phyloP scores from a whole-genome alignment of 192 early-diverging fungal species.

The Coemansia sp. region DNA sequence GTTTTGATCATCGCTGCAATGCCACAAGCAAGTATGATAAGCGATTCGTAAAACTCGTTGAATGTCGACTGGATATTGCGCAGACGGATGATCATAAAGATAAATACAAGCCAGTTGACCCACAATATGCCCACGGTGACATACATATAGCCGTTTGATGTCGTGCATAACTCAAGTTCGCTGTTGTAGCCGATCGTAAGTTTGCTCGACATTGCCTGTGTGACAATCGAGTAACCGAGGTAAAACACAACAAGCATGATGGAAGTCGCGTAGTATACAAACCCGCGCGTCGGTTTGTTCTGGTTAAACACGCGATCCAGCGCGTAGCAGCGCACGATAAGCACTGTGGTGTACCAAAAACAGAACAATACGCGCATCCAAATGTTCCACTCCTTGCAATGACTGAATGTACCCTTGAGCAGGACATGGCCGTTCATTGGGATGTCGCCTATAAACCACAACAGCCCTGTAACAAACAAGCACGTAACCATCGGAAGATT shows the following conservation, averaged over 20 bases:
- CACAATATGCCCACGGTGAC: conserved; percentile 18
- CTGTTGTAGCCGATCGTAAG: too few relatives aligned
- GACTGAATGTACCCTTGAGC: too few relatives aligned
- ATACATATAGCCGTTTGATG: conserved; percentile 10
- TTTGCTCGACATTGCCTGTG: too few relatives aligned
- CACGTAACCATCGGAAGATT: conserved; percentile 24
- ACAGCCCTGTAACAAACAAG: conserved; percentile 17
- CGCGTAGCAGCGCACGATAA: too few relatives aligned
- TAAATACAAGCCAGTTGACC: conserved; percentile 28
- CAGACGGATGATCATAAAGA: conserved; percentile 30
- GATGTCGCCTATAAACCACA: conserved; percentile 43
- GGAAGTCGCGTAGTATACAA: conserved; percentile 11
- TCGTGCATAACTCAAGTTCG: conserved; percentile 16
- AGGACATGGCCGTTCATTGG: conserved; percentile 33
- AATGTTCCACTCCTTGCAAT: neutral
- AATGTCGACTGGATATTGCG: conserved; percentile 50
- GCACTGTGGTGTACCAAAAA: neutral
- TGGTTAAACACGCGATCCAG: conserved; percentile 19
- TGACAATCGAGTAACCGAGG: neutral
- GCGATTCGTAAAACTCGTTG: conserved; percentile 41
- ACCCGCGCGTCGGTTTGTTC: conserved; percentile 8
- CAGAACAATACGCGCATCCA: conserved; percentile 16
- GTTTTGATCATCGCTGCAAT: conserved; percentile 29
- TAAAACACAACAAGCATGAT: neutral
- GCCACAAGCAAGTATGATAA: conserved; percentile 30